Conservation (phyloP, 78 protist species). For the Dictyostelium firmibasis region DNA sequence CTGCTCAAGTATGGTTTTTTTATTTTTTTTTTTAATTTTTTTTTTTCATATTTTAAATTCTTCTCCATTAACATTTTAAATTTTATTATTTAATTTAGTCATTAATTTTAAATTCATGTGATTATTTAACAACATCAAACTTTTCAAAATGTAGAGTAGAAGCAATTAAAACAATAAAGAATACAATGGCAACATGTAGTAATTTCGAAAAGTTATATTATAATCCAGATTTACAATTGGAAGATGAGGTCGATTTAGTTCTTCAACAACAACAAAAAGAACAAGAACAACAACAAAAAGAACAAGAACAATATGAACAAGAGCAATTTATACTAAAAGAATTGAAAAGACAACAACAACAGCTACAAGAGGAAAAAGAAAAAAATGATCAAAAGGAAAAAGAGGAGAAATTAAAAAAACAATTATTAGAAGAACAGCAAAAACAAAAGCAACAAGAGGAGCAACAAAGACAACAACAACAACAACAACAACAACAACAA, state of each 20-base stretch:
- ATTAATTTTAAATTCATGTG: conserved; percentile 65
- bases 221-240: conserved; percentile 36
- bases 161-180: conserved; percentile 26
- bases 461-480: conserved; percentile 19
- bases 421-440: not conserved
- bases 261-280: not conserved
- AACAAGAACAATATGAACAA: not conserved
- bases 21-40: no score
- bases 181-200: conserved; percentile 7
- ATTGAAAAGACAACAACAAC: not conserved
- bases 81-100: not conserved
- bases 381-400: not conserved
- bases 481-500: not conserved
- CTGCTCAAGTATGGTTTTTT: conserved; percentile 27
- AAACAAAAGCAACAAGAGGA: conserved; percentile 5
- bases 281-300: conserved; percentile 8
- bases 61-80: not conserved
- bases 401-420: not conserved
- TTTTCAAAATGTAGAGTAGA: not conserved
- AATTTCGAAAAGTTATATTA: conserved; percentile 19
- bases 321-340: not conserved
- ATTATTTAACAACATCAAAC: conserved; percentile 19
- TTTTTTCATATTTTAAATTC: not conserved
- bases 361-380: not conserved
- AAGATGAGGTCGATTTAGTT: not conserved